phyloP scores from a whole-genome alignment of 129 eudicot species.

The Centella asiatica region DNA sequence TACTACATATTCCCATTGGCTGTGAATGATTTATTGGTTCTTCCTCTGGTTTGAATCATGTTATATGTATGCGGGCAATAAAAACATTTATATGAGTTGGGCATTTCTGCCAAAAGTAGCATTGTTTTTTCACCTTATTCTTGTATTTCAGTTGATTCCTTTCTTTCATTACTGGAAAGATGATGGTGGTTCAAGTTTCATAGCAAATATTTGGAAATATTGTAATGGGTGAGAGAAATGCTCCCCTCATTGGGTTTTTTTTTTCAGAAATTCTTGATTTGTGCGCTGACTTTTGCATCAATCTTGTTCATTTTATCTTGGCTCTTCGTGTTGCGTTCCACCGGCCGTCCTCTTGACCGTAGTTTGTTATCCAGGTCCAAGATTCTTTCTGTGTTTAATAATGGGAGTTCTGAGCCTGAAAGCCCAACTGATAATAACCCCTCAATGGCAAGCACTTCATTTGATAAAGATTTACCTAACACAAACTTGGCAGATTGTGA shows the following conservation, averaged over 20 bases:
- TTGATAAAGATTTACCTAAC: background rate
- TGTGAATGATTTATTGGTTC: background rate
- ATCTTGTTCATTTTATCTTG: conserved; percentile 49
- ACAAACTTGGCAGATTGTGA: background rate
- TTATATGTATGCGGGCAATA: background rate
- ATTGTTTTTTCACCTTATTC: conserved; percentile 3
- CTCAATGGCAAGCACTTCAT: background rate
- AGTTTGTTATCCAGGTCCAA: conserved; percentile 35
- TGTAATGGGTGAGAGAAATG: conserved; percentile 41
- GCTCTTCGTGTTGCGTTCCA: conserved; percentile 43
- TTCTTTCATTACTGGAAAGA: background rate
- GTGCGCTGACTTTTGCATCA: conserved; percentile 40
- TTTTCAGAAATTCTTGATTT: conserved; percentile 45
- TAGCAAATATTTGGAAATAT: conserved; percentile 5
- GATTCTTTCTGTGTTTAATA: conserved; percentile 10
- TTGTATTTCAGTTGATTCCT: background rate
- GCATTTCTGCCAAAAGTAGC: background rate
- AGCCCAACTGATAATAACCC: conserved; percentile 4
- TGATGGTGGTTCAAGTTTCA: conserved; percentile 1
- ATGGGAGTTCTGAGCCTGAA: conserved; percentile 12
- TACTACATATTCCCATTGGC: background rate
- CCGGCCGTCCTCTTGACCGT: conserved; percentile 35
- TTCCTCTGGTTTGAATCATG: background rate
- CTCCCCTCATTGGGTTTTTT: conserved; percentile 29
- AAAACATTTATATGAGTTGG: background rate